Evolutionary conservation across 257 asterid genomes (phyloP), one percentile per base, ranked within the genome.

Genomic region (Scutellaria minor): DNA sequence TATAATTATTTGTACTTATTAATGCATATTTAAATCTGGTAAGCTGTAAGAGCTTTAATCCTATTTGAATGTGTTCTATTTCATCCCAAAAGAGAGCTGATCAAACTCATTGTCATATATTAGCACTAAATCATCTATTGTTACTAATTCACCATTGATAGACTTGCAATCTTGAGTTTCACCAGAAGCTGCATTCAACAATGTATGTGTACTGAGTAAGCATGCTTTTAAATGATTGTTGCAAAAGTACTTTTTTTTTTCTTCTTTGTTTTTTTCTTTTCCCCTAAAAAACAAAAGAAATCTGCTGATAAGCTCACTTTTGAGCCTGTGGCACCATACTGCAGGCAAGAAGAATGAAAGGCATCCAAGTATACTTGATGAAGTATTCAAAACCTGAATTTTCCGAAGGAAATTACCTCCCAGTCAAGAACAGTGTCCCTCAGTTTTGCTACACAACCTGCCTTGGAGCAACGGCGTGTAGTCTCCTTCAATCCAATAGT

Each of bases 341-440:
- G 18, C 53, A 72, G 15, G 37, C 41, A 18, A 53, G 63, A 8
- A 31, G 22, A 40, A 76, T 42, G 68, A 51, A 44, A 64, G 48
- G 61, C 45, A 31, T 58, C 53, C 64, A 11, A 22, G 44, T 62
- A 35, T 62, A 61, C 50, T 42, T 40, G 31, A 67, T 58, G 64
- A 72, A 31, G 71, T 66, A 61, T 54, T 41, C 40, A 68, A 55
- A 69, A 42, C 18, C 41, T 9, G 31, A 69, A 64, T 12, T 66
- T 61, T 48, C 53, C n/a, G 44, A 47, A 70, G 41, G 67, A 60
- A 62, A 44, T 2, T 88, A 94, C 99, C 97, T 94, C 97, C 99
- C 99, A 94, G 74, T 94, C 99, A 62, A 94, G 97, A 80, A 94
- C 97, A 7, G 96, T 86, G 86, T 94, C 99, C 87, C 86, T 88